Conservation (phyloP, 2,329 filamentous ascomycete genomes). For the Zopfia rhizophila region DNA sequence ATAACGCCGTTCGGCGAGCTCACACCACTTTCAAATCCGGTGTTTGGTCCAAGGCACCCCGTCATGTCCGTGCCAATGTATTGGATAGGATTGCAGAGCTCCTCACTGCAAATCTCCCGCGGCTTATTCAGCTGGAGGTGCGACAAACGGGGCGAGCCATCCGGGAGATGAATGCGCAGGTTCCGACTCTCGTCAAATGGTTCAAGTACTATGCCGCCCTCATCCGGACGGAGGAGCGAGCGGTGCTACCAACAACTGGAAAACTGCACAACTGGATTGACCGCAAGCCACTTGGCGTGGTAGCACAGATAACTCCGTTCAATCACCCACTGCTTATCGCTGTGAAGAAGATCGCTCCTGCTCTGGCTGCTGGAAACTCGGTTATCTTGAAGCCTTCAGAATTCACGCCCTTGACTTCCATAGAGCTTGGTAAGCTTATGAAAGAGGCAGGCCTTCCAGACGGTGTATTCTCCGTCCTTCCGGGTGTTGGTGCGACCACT, state of each 20-base stretch:
- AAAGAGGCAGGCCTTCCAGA: slow-evolving; percentile 51
- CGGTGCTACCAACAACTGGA: slow-evolving; percentile 72
- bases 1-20: slow-evolving; percentile 54
- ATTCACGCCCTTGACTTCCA: slow-evolving; percentile 49
- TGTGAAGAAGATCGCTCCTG: slow-evolving; percentile 53
- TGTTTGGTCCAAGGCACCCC: slow-evolving; percentile 66
- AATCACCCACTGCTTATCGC: slow-evolving; percentile 53
- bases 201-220: slow-evolving; percentile 76
- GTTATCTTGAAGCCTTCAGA: slow-evolving; percentile 52
- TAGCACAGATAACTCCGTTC: slow-evolving; percentile 53
- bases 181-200: slow-evolving; percentile 73
- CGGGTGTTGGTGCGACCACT: slow-evolving; percentile 45
- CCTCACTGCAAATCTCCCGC: slow-evolving; percentile 63
- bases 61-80: slow-evolving; percentile 69
- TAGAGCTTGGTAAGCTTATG: slow-evolving; percentile 49
- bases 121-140: slow-evolving; percentile 72
- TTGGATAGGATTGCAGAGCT: slow-evolving; percentile 69
- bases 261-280: slow-evolving; percentile 60
- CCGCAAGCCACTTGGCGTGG: slow-evolving; percentile 49
- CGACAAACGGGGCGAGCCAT: slow-evolving; percentile 74
- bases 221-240: slow-evolving; percentile 73
- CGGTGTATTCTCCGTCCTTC: slow-evolving; percentile 48
- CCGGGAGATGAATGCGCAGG: slow-evolving; percentile 76
- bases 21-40: slow-evolving; percentile 62
- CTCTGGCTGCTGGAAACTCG: slow-evolving; percentile 48